These are phyloP conservation scores for Fraxinus platypoda DNA, from an alignment of 305 asterid genomes.

Conservation along the genomic window DNA sequence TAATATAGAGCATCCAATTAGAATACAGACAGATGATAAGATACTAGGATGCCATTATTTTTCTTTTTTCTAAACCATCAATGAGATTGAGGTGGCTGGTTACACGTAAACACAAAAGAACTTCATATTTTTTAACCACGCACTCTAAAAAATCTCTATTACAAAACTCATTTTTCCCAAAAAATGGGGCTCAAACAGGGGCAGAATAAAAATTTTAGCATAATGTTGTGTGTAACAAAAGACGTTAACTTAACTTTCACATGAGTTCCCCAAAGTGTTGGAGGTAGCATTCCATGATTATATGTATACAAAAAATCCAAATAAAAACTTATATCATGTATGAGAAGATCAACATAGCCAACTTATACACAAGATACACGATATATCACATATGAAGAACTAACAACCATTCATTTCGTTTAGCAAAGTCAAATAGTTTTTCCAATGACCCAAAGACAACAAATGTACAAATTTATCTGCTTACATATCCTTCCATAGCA, in stretches of 20 bases:
- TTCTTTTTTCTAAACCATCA: background rate
- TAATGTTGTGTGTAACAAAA: background rate
- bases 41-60: background rate
- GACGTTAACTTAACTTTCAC: background rate
- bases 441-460: background rate
- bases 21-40: slow-evolving; percentile 3
- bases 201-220: background rate
- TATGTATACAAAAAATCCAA: background rate
- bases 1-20: slow-evolving; percentile 25
- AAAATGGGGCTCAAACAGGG: background rate
- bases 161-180: background rate
- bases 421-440: background rate
- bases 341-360: background rate
- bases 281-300: background rate
- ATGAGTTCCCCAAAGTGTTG: background rate
- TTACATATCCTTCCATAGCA: background rate
- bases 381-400: background rate
- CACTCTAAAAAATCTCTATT: too few relatives aligned
- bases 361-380: background rate
- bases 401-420: background rate
- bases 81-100: background rate
- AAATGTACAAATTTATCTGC: background rate
- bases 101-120: background rate
- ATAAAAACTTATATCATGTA: background rate
- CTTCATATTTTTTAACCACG: background rate